A percentile compares a stretch with the other conserved stretches of the same genome.
Evolutionary conservation across 805 yeast species (phyloP).

Genomic region (Metschnikowia kofuensis): DNA sequence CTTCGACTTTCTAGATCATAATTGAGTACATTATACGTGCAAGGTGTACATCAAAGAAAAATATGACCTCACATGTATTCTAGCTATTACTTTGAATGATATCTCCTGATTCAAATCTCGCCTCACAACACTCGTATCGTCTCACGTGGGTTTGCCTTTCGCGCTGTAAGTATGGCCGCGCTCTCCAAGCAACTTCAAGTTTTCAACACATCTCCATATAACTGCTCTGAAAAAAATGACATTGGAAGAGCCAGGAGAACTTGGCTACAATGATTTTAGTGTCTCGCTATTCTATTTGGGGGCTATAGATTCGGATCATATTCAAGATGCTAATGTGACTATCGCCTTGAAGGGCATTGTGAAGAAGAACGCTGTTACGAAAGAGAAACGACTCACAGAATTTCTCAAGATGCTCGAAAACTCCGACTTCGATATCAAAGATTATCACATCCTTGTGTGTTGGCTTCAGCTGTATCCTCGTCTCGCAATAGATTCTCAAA

Average conservation of each 20-base stretch:
- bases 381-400: conserved; percentile 72
- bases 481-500: conserved; percentile 67
- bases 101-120: too few relatives aligned
- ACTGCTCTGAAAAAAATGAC: conserved; percentile 4
- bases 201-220: background rate
- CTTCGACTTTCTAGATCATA: conserved; percentile 14
- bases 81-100: too few relatives aligned
- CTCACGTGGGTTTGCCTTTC: too few relatives aligned
- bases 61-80: too few relatives aligned
- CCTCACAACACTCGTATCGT: too few relatives aligned
- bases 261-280: conserved; percentile 19
- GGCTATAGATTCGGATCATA: conserved; percentile 52
- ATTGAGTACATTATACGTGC: background rate
- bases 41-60: too few relatives aligned
- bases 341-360: conserved; percentile 71
- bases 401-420: conserved; percentile 34
- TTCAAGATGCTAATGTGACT: conserved; percentile 46
- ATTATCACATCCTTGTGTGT: conserved; percentile 53
- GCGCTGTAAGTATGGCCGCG: too few relatives aligned
- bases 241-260: conserved; percentile 14
- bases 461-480: conserved; percentile 86
- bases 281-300: conserved; percentile 69
- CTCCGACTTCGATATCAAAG: conserved; percentile 24
- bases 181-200: background rate
- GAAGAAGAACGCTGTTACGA: conserved; percentile 82